Evolutionary conservation across 1,284 basidiomycete species (phyloP), one percentile per base, ranked within the genome.

Genomic region (Cutaneotrichosporon sp.): DNA sequence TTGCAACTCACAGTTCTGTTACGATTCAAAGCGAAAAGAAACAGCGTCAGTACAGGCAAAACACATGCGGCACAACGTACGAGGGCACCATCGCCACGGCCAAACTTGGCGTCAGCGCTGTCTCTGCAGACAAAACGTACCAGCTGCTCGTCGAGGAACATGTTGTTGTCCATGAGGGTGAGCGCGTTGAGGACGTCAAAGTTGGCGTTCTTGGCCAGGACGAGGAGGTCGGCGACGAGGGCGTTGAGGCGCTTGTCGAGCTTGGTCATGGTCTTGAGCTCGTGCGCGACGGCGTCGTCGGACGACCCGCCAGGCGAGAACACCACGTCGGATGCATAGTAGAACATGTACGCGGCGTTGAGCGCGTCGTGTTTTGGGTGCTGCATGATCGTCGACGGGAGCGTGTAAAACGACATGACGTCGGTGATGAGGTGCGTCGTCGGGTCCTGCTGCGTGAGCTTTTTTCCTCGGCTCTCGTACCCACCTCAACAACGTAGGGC

Each of bases 111-210:
- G 34, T 54, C 18, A 59, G 54, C 43, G 37, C 46, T 15, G 22
- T 15, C 39, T 23, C 15, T 8, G 8, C 3, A 10, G 8, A 4
- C 13, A 34, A 5, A 22, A 66, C 80, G 52, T 59, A 88, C 88
- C 81, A 86, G 87, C 54, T 91, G 80, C 54, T 94, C 88, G 33
- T 82, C 76, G 50, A 98, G 70, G 75, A 98, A 86, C 45, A 81
- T 72, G 55, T 84, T 80, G 72, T 97, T 98, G 74, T 98, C 96
- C 85, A 97, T 90, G 55, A 97, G 76, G 9, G 92, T 94, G 55
- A 98, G 76, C 1, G 89, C 90, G 74, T 99, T 98, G 74, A 98
- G 84, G 9, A 98, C 96, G 71, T 99, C 96, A 67, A 98, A 97
- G 45, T 84, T 83, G 43, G 86, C 83, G 73, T 87, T 80, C 60